Evolutionary conservation across 495 filamentous ascomycete genomes (phyloP).

Genomic region (Glarea lozoyensis): DNA sequence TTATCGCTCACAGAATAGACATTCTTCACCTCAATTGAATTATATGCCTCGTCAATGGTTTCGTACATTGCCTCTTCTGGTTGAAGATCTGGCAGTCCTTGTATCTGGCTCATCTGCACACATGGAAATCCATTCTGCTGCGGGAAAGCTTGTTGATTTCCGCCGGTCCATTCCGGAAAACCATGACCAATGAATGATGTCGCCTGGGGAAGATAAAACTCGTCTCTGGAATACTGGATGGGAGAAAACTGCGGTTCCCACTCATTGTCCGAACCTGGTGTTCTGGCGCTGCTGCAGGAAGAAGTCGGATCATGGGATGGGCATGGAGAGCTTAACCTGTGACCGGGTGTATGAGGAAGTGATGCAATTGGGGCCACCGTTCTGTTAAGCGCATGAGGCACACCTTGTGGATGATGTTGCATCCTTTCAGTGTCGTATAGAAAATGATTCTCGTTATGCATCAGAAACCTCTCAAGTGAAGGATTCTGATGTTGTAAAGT

Average conservation of each 20-base stretch:
- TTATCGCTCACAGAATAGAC: constrained; percentile 3
- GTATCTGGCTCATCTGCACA: constrained; percentile 13
- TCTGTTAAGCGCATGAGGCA: not conserved
- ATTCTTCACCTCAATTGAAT: constrained; percentile 3
- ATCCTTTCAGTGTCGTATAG: constrained; percentile 7
- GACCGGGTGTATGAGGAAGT: not conserved
- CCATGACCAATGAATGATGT: constrained; percentile 4
- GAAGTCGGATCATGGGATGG: constrained; percentile 8
- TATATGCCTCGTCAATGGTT: constrained; percentile 10
- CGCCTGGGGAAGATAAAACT: not conserved
- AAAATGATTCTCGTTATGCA: constrained; percentile 4
- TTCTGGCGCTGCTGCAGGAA: constrained; percentile 7
- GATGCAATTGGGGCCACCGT: not conserved
- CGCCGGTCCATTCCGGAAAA: constrained; percentile 2
- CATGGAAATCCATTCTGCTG: not conserved
- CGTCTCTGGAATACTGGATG: not conserved
- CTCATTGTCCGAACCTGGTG: constrained; percentile 8
- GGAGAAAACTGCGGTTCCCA: constrained; percentile 9
- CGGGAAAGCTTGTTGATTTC: not conserved
- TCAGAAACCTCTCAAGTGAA: constrained; percentile 8
- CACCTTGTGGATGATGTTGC: not conserved
- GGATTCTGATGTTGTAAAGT: not conserved
- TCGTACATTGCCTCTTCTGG: constrained; percentile 6
- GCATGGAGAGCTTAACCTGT: constrained; percentile 2
- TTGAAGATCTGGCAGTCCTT: constrained; percentile 7